These are phyloP conservation scores for Parasarocladium wereldwijsianum DNA, from an alignment of 2,329 filamentous ascomycete species.

Conservation along the genomic window DNA sequence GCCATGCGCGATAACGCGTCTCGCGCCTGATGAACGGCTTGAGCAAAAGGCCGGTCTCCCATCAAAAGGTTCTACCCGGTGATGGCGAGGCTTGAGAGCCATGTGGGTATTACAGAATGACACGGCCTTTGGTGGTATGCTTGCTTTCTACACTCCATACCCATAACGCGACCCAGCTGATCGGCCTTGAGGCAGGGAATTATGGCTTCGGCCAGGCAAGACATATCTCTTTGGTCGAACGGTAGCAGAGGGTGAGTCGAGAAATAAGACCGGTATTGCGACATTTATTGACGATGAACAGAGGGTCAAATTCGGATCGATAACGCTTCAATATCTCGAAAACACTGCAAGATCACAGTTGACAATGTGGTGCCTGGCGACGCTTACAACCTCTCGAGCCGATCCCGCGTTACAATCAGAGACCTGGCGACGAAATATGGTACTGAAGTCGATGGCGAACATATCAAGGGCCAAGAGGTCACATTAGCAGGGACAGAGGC, in stretches of 20 bases:
- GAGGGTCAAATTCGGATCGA: slow-evolving; percentile 56
- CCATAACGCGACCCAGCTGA: slow-evolving; percentile 5
- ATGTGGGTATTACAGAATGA: slow-evolving; percentile 56
- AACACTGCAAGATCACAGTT: slow-evolving; percentile 71
- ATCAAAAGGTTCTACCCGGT: no score
- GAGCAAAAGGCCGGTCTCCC: no score
- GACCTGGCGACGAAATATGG: slow-evolving; percentile 78
- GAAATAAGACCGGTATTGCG: not conserved
- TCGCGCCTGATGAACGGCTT: no score
- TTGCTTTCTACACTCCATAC: slow-evolving; percentile 1
- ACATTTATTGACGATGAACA: slow-evolving; percentile 17
- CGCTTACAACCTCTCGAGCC: slow-evolving; percentile 46
- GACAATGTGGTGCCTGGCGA: slow-evolving; percentile 48
- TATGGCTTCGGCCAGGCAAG: slow-evolving; percentile 79
- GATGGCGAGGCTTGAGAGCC: no score
- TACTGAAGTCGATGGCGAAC: slow-evolving; percentile 60
- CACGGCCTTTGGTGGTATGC: slow-evolving; percentile 32
- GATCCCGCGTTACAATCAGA: slow-evolving; percentile 57
- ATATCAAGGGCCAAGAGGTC: slow-evolving; percentile 47
- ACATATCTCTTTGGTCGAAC: slow-evolving; percentile 77
- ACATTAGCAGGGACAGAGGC: slow-evolving; percentile 36
- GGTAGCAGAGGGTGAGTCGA: slow-evolving; percentile 41
- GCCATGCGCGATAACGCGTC: no score
- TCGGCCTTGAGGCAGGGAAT: slow-evolving; percentile 26
- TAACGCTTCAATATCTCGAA: slow-evolving; percentile 73